phyloP scores from a whole-genome alignment of 192 early-diverging fungal species.

The Gamsiella multidivaricata region DNA sequence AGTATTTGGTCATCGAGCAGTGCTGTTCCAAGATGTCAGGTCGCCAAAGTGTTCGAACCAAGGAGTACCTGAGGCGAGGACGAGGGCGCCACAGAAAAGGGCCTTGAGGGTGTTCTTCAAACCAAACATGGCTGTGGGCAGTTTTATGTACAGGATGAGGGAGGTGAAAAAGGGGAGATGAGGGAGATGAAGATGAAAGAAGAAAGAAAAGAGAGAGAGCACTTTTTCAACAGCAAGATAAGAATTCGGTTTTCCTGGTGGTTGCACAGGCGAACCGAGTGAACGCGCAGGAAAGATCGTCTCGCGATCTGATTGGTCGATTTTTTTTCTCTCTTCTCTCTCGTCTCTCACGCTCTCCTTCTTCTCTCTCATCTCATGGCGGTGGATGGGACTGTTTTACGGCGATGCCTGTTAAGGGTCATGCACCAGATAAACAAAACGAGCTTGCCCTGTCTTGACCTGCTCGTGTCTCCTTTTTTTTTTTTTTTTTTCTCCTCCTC shows the following conservation, averaged over 20 bases:
- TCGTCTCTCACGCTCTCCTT: neutral
- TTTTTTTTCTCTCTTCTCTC: neutral
- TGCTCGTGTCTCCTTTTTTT: too few relatives aligned
- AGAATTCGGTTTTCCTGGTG: neutral
- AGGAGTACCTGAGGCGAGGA: constrained; percentile 47
- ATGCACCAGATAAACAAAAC: neutral
- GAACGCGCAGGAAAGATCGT: constrained; percentile 17
- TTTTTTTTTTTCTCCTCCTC: too few relatives aligned
- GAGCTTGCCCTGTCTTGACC: too few relatives aligned
- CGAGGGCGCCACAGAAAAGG: constrained; percentile 37
- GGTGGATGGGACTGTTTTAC: too few relatives aligned
- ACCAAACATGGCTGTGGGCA: constrained; percentile 30
- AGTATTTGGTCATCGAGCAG: too few relatives aligned
- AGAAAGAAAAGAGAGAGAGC: constrained; percentile 9
- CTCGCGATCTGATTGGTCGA: constrained; percentile 52
- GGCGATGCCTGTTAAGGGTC: too few relatives aligned
- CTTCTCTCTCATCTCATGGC: too few relatives aligned
- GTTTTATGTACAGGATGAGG: constrained; percentile 2
- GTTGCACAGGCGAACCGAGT: neutral
- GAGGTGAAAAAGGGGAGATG: neutral
- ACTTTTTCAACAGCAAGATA: too few relatives aligned
- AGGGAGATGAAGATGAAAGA: constrained; percentile 3
- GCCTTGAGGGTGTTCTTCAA: constrained; percentile 53
- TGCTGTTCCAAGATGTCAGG: too few relatives aligned
- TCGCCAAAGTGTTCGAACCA: too few relatives aligned